Conservation (phyloP, 768 basidiomycete genomes). For the Tylopilus balloui region DNA sequence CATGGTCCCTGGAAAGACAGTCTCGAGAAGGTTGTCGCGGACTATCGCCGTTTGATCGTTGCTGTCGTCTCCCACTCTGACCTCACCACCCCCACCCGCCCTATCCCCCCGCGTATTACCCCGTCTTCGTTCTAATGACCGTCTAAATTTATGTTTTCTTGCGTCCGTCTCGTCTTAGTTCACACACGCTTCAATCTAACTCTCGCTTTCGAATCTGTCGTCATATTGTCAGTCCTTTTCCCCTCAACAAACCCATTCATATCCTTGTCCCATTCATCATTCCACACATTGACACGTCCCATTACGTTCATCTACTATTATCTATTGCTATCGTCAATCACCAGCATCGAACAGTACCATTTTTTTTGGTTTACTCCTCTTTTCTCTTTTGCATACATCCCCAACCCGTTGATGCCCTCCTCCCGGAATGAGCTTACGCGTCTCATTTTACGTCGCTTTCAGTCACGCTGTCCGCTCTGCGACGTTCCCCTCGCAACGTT, state of each 20-base stretch:
- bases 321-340: conserved; percentile 33
- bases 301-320: conserved; percentile 31
- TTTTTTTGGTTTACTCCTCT: not conserved
- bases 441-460: conserved; percentile 10
- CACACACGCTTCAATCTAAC: conserved; percentile 1
- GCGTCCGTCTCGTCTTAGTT: conserved; percentile 3
- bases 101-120: not conserved
- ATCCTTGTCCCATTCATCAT: not conserved
- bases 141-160: conserved; percentile 9
- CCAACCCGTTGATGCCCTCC: conserved; percentile 7
- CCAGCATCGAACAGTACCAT: conserved; percentile 11
- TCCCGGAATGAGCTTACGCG: conserved; percentile 13
- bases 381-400: not conserved
- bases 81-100: too few species aligned
- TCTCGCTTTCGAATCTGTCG: conserved; percentile 18
- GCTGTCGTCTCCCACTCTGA: not conserved
- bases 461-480: conserved; percentile 16
- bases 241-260: conserved; percentile 8
- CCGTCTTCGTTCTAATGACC: conserved; percentile 18
- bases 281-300: conserved; percentile 13
- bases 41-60: conserved; percentile 22
- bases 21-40: conserved; percentile 48
- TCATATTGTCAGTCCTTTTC: conserved; percentile 22
- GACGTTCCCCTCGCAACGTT: conserved; percentile 15
- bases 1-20: conserved; percentile 62